Evolutionary conservation across 139 green algal genomes (phyloP), one percentile per base, ranked within the genome.

Genomic region (Pycnococcus provasolii): DNA sequence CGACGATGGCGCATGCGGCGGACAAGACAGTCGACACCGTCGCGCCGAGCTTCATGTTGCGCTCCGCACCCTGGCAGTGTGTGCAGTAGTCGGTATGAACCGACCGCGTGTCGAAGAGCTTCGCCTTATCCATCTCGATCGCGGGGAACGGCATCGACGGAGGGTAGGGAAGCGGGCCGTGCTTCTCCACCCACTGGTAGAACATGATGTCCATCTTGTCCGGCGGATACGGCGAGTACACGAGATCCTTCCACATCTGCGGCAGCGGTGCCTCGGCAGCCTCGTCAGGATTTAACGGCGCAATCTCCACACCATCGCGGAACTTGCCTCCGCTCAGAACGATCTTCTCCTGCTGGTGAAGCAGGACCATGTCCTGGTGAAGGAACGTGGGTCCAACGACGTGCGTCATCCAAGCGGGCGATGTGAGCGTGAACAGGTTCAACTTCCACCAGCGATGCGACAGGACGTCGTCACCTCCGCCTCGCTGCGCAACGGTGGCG

Each of bases 331-430:
- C 58, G 8, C 47, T 8, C 45, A 41, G 48, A 58, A 76, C 44
- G 42, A 70, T 78, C 45, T 66, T 72, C 71, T 78, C 68, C 67
- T 82, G 76, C 15, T 69, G 53, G 65, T 82, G 76, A 54, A 82
- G 67, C 52, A 79, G 70, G 9, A 79, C 68, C 42, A 73, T 60
- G 76, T 82, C 76, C 61, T 82, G 76, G 40, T 72, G 68, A 42
- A 80, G 53, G 52, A 74, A 74, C 51, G 58, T 60, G 39, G 60
- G 51, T 2, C 61, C 66, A 6, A 74, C 40, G 9, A 74, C 52
- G 72, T 78, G 72, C 26, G 48, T 64, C 59, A 71, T 42, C 68
- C 68, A 68, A 15, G 45, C 58, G 1, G 67, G 67, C 45, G 47
- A 61, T 1, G 65, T 63, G 15, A 73, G 40, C 7, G 57, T 73